These are phyloP conservation scores for Medicago lupulina DNA, from an alignment of 306 rosid genomes.

Conservation along the genomic window DNA sequence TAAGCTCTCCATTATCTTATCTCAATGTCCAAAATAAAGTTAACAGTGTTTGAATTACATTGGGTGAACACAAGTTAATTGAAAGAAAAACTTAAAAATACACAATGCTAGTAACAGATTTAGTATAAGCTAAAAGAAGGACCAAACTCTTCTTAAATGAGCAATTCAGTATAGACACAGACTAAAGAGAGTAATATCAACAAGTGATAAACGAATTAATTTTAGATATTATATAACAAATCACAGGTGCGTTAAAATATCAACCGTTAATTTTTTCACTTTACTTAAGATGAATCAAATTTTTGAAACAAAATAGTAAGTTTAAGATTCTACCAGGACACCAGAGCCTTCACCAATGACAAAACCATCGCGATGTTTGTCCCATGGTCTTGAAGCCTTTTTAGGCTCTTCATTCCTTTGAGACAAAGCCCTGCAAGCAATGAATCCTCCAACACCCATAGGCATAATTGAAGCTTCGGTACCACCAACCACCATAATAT, in stretches of 20 bases:
- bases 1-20: slow-evolving; percentile 74
- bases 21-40: background rate
- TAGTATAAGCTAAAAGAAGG: background rate
- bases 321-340: no score
- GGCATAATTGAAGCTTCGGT: slow-evolving; percentile 68
- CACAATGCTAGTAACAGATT: background rate
- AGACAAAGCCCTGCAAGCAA: slow-evolving; percentile 81
- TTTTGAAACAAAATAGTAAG: background rate
- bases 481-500: slow-evolving; percentile 77
- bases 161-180: background rate
- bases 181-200: background rate
- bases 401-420: slow-evolving; percentile 67
- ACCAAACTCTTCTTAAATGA: no score
- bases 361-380: slow-evolving; percentile 72
- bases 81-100: background rate
- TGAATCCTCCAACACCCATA: slow-evolving; percentile 64
- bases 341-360: slow-evolving; percentile 80
- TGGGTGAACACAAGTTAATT: background rate
- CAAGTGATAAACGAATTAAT: no score
- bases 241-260: no score
- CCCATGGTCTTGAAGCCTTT: slow-evolving; percentile 83
- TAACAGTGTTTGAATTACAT: background rate
- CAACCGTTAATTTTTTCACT: no score
- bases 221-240: no score
- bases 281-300: no score